A percentile compares a stretch with the other conserved stretches of the same genome.
Conservation (phyloP, 2,329 filamentous ascomycete species). For the Bipolaris gigantea region DNA sequence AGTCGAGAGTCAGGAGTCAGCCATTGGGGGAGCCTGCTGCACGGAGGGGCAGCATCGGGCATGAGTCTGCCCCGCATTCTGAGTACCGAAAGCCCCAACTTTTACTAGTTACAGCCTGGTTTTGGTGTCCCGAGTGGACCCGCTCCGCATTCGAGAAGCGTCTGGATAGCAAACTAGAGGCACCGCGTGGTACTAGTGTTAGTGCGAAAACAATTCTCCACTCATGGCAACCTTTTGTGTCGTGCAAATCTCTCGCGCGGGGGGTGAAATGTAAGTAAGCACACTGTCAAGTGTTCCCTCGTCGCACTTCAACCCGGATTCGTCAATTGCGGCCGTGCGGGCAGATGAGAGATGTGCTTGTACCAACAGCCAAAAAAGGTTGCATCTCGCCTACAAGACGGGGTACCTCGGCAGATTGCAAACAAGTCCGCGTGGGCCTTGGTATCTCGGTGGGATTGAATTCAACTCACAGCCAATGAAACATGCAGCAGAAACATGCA, state of each 20-base stretch:
- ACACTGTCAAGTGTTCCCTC: slow-evolving; percentile 4
- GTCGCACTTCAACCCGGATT: slow-evolving; percentile 1
- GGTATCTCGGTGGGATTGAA: background rate
- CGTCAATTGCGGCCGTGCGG: slow-evolving; percentile 2
- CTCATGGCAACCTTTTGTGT: background rate
- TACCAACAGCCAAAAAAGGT: background rate
- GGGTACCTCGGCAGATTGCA: background rate
- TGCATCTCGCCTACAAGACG: background rate
- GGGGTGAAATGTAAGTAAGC: background rate
- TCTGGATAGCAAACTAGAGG: slow-evolving; percentile 1
- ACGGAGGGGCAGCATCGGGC: background rate
- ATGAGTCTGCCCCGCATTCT: background rate
- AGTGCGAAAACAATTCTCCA: background rate
- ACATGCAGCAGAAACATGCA: background rate
- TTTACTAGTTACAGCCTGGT: slow-evolving; percentile 3
- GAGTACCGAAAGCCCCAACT: slow-evolving; percentile 1
- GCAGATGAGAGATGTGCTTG: background rate
- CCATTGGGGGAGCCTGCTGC: background rate
- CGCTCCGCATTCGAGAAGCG: slow-evolving; percentile 2
- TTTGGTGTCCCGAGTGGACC: background rate
- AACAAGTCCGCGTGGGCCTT: background rate
- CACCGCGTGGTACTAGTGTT: slow-evolving; percentile 2
- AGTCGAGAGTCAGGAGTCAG: background rate
- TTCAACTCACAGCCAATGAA: background rate
- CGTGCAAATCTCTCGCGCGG: background rate